Conservation (phyloP, 306 rosid genomes). For the Prinsepia uniflora region DNA sequence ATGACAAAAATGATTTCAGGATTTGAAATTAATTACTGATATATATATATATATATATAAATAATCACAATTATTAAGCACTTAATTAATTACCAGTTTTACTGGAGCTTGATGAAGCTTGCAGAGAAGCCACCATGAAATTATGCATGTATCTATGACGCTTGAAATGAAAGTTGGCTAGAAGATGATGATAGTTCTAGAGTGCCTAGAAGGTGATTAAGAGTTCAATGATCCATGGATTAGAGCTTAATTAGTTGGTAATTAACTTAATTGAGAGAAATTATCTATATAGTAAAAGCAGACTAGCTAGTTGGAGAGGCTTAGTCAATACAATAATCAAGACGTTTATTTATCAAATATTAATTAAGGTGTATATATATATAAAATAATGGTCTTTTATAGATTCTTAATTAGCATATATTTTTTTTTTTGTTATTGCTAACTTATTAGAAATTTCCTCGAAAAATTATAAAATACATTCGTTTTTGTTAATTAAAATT, state of each 20-base stretch:
- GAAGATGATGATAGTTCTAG: neutral
- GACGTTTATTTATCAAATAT: constrained; percentile 15
- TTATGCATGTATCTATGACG: neutral
- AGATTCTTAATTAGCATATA: too few relatives aligned
- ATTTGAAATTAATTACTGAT: too few relatives aligned
- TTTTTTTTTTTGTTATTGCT: too few relatives aligned
- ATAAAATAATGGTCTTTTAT: too few relatives aligned
- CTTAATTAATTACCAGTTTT: neutral
- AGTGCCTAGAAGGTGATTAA: constrained; percentile 19
- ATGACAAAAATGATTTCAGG: too few relatives aligned
- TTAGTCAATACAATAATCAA: constrained; percentile 31
- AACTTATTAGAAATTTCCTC: too few relatives aligned
- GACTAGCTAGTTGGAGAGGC: constrained; percentile 34
- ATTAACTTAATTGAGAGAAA: constrained; percentile 2
- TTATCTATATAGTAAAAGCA: constrained; percentile 10
- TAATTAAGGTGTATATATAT: neutral
- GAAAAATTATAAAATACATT: too few relatives aligned
- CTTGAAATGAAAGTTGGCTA: neutral
- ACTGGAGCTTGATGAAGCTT: neutral
- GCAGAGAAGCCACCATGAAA: neutral
- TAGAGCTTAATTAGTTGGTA: neutral
- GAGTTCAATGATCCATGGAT: constrained; percentile 4
- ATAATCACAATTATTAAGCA: too few relatives aligned
- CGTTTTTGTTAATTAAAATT: too few relatives aligned
- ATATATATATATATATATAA: too few relatives aligned